Evolutionary conservation across 768 basidiomycete species (phyloP).

Genomic region (Tylopilus plumbeoviolaceoides): DNA sequence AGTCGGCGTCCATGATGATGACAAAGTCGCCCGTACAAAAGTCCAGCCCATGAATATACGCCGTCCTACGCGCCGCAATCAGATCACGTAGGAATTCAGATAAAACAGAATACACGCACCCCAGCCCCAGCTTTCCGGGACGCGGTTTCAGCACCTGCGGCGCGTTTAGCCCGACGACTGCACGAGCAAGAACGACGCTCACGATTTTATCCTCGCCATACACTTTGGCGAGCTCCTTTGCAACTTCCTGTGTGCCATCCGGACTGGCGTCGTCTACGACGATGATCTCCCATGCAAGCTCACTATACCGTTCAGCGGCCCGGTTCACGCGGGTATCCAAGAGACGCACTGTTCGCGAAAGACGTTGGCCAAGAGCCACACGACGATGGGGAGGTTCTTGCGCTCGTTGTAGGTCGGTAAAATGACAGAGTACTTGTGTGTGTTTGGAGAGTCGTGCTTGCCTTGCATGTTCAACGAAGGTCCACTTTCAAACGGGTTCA

Average conservation of each 20-base stretch:
- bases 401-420: conserved; percentile 94
- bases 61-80: conserved; percentile 53
- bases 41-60: conserved; percentile 88
- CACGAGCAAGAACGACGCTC: conserved; percentile 21
- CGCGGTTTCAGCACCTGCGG: conserved; percentile 76
- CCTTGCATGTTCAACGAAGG: conserved; percentile 65
- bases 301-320: conserved; percentile 38
- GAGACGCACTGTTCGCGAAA: conserved; percentile 70
- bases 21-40: conserved; percentile 91
- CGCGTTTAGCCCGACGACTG: conserved; percentile 3
- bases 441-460: conserved; percentile 34
- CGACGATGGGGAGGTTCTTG: conserved; percentile 83
- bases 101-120: conserved; percentile 44
- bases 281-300: conserved; percentile 82
- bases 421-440: conserved; percentile 87
- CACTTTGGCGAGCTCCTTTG: conserved; percentile 65
- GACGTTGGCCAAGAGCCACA: conserved; percentile 78
- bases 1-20: conserved; percentile 97
- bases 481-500: conserved; percentile 65
- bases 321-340: not conserved
- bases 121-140: conserved; percentile 86
- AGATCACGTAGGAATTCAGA: not conserved
- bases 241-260: conserved; percentile 89
- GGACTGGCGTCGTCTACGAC: conserved; percentile 92
- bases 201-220: conserved; percentile 88